Evolutionary conservation across 257 asterid genomes (phyloP).

Genomic region (Fraxinus anomala): DNA sequence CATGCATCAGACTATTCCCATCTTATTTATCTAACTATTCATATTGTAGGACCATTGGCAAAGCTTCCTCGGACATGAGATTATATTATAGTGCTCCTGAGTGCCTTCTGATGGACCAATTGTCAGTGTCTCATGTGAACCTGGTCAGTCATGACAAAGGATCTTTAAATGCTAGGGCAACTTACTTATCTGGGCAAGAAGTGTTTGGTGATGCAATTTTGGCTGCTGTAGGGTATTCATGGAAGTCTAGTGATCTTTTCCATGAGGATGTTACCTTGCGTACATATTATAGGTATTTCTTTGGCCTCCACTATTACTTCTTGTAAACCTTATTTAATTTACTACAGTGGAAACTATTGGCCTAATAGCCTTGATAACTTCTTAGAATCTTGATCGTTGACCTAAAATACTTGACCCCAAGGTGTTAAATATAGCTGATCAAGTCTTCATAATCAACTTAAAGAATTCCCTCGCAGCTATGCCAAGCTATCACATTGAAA

Average conservation of each 20-base stretch:
- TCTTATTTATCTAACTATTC: constrained; percentile 9
- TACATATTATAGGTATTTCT: constrained; percentile 65
- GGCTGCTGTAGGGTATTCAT: constrained; percentile 81
- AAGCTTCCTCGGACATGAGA: constrained; percentile 85
- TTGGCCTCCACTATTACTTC: constrained; percentile 21
- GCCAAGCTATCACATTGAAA: not conserved
- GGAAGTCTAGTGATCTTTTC: constrained; percentile 70
- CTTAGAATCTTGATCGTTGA: not conserved
- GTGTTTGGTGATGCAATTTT: constrained; percentile 81
- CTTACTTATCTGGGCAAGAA: constrained; percentile 70
- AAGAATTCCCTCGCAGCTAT: not conserved
- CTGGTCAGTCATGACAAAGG: constrained; percentile 44
- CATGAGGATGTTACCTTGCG: constrained; percentile 65
- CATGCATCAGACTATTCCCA: not conserved
- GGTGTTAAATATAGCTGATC: not conserved
- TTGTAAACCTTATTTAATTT: constrained; percentile 8
- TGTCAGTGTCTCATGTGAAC: constrained; percentile 38
- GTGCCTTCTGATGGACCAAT: constrained; percentile 25
- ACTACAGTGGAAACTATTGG: not conserved
- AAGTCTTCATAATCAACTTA: not conserved
- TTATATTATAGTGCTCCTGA: constrained; percentile 67
- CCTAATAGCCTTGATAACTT: constrained; percentile 1
- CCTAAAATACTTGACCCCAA: not conserved
- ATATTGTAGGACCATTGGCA: constrained; percentile 72
- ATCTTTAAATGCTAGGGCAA: constrained; percentile 67